Conservation (phyloP, 805 yeast genomes). For the Kluyveromyces siamensis region DNA sequence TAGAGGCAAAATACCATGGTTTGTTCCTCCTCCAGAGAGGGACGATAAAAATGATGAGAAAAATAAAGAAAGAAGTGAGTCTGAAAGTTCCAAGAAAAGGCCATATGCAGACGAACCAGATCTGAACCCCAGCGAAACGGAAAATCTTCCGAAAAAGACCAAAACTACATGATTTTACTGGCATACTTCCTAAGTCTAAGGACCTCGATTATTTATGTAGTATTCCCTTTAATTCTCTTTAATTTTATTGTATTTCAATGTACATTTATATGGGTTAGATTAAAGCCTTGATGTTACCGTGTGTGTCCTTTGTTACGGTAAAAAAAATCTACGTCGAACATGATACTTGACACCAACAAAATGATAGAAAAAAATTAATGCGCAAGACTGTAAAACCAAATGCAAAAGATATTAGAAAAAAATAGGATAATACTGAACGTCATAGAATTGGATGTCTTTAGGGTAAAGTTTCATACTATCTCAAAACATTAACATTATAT, state of each 20-base stretch:
- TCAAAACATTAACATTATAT: neutral
- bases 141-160: conserved; percentile 5
- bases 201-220: neutral
- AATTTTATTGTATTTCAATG: neutral
- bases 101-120: conserved; percentile 12
- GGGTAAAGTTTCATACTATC: neutral
- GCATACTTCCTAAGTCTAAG: no score
- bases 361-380: neutral
- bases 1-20: conserved; percentile 98
- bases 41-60: conserved; percentile 43
- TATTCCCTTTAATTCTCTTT: neutral
- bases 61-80: conserved; percentile 15
- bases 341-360: neutral
- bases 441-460: neutral
- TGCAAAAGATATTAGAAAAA: conserved; percentile 16
- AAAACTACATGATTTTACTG: neutral
- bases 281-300: no score
- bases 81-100: conserved; percentile 17
- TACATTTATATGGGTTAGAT: no score
- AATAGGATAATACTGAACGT: conserved; percentile 6
- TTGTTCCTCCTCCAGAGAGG: conserved; percentile 80
- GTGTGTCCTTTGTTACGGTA: neutral
- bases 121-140: conserved; percentile 18
- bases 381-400: neutral
- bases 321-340: neutral